Evolutionary conservation across 805 yeast genomes (phyloP).

Genomic region (Kuraishia floccosa): DNA sequence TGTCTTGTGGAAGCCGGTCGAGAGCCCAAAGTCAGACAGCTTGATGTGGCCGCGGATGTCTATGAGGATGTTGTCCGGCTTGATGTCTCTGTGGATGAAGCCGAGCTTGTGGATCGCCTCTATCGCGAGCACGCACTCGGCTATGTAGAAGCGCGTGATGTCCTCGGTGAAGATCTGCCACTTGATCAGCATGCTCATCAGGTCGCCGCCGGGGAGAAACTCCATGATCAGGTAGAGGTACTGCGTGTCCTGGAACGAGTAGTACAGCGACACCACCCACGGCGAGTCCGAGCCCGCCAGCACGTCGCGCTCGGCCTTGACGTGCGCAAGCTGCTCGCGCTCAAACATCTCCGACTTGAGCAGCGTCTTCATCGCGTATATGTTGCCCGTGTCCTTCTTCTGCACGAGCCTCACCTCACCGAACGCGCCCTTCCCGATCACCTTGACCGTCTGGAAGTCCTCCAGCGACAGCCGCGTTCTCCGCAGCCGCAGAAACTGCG

Average conservation of each 20-base stretch:
- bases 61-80: constrained; percentile 83
- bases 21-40: constrained; percentile 65
- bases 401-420: constrained; percentile 96
- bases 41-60: constrained; percentile 58
- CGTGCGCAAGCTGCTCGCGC: constrained; percentile 90
- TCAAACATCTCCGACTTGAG: constrained; percentile 88
- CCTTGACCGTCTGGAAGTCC: constrained; percentile 84
- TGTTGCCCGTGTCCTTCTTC: constrained; percentile 83
- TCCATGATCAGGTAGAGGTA: constrained; percentile 75
- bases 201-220: constrained; percentile 73
- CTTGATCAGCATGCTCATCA: constrained; percentile 92
- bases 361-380: constrained; percentile 89
- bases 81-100: constrained; percentile 93
- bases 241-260: constrained; percentile 71
- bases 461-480: constrained; percentile 75
- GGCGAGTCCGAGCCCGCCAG: constrained; percentile 84
- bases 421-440: constrained; percentile 92
- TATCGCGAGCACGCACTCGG: constrained; percentile 90
- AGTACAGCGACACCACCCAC: constrained; percentile 78
- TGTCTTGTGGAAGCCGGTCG: constrained; percentile 89
- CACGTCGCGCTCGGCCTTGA: constrained; percentile 92
- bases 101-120: constrained; percentile 91
- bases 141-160: constrained; percentile 87
- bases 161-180: constrained; percentile 93
- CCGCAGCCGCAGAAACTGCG: constrained; percentile 73